phyloP scores from a whole-genome alignment of 176 grass and related monocot species.

The Chrysopogon serrulatus region DNA sequence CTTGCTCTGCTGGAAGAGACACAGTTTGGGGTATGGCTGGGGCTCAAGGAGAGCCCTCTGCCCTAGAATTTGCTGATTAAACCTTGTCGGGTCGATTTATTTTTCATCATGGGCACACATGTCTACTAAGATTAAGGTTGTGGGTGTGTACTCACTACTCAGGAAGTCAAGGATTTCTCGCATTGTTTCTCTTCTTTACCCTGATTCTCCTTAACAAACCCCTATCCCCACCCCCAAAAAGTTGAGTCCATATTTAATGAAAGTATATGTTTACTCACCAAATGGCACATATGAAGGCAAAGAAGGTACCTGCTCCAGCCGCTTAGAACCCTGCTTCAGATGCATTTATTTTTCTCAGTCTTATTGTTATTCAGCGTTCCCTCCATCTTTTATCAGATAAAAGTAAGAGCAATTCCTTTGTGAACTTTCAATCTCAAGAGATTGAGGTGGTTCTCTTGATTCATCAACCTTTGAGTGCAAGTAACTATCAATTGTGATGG shows the following conservation, averaged over 20 bases:
- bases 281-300: constrained; percentile 97
- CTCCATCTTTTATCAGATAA: constrained; percentile 55
- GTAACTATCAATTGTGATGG: constrained; percentile 44
- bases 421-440: constrained; percentile 90
- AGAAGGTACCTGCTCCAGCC: constrained; percentile 81
- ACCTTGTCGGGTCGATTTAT: background rate
- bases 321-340: constrained; percentile 42
- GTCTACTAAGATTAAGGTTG: background rate
- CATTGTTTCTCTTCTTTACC: background rate
- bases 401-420: constrained; percentile 86
- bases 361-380: constrained; percentile 19
- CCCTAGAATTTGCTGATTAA: background rate
- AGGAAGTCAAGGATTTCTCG: too few relatives aligned
- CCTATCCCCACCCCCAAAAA: background rate
- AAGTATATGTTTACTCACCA: constrained; percentile 47
- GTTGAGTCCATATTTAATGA: background rate
- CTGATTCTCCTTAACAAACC: background rate
- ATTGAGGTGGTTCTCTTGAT: constrained; percentile 49
- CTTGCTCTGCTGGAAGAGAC: background rate
- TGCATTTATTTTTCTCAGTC: constrained; percentile 41
- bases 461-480: constrained; percentile 57
- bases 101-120: background rate
- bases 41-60: background rate
- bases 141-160: background rate
- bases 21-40: background rate